A percentile compares a stretch with the other conserved stretches of the same genome.
phyloP scores from a whole-genome alignment of 768 basidiomycete species.

The Coprinopsis sp. region DNA sequence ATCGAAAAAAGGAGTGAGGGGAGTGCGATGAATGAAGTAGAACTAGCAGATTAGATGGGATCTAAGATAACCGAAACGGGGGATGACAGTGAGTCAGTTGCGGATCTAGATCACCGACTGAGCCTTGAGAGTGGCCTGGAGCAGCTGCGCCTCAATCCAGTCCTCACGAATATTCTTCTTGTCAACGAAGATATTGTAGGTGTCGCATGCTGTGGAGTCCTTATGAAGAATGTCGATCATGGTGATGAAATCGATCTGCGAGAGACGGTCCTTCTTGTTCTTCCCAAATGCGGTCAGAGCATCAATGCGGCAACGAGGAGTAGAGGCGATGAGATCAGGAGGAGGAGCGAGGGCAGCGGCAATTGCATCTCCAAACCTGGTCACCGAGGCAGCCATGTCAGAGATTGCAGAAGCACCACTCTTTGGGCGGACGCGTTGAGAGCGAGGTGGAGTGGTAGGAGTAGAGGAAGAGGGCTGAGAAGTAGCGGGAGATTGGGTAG shows the following conservation, averaged over 20 bases:
- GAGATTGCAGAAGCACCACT: not conserved
- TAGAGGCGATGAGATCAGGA: constrained; percentile 1
- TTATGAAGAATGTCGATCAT: constrained; percentile 8
- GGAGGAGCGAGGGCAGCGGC: constrained; percentile 6
- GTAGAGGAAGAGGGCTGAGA: not conserved
- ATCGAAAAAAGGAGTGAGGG: not conserved
- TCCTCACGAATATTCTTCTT: constrained; percentile 5
- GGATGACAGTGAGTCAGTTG: not conserved
- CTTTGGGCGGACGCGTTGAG: not conserved
- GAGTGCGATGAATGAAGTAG: not conserved
- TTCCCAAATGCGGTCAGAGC: constrained; percentile 1
- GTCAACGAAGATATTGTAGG: constrained; percentile 4
- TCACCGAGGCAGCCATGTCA: not conserved
- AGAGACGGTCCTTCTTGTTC: constrained; percentile 7
- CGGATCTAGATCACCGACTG: not conserved
- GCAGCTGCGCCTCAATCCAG: constrained; percentile 9
- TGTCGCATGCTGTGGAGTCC: constrained; percentile 1
- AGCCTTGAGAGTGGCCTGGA: not conserved
- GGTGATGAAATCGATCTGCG: not conserved
- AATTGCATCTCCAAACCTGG: not conserved
- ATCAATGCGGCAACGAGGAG: constrained; percentile 4
- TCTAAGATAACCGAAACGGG: not conserved
- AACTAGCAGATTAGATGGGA: not conserved
- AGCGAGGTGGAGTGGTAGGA: not conserved
- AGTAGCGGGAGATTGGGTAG: not conserved